These are phyloP conservation scores for Lipomyces starkeyi DNA, from an alignment of 805 yeast species.

Conservation along the genomic window DNA sequence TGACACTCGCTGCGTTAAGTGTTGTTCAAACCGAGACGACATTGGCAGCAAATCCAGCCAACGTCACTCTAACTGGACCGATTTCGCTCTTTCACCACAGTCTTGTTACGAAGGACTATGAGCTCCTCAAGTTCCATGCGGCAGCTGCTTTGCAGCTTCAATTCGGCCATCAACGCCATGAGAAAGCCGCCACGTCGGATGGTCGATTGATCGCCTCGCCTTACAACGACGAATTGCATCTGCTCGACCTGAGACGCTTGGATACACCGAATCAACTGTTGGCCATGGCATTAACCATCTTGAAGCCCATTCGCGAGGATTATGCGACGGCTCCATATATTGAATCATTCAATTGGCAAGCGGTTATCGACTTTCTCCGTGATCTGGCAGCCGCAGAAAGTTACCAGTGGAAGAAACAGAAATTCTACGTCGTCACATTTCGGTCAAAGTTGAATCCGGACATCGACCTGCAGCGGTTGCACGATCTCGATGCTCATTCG, in stretches of 20 bases:
- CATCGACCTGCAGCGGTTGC: conserved; percentile 5
- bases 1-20: neutral
- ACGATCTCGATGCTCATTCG: conserved; percentile 1
- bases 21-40: neutral
- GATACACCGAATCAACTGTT: neutral
- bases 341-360: conserved; percentile 1
- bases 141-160: neutral
- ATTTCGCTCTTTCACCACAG: neutral
- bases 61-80: neutral
- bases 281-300: conserved; percentile 3
- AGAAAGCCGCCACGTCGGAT: neutral
- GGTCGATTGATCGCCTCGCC: conserved; percentile 1
- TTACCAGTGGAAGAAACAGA: neutral
- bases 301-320: conserved; percentile 1
- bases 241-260: conserved; percentile 1
- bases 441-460: conserved; percentile 1
- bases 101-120: neutral
- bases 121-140: conserved; percentile 4
- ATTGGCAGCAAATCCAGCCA: neutral
- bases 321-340: conserved; percentile 4
- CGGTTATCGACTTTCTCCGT: neutral
- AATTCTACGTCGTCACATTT: conserved; percentile 2
- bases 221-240: conserved; percentile 1
- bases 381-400: neutral
- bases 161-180: neutral